phyloP scores from a whole-genome alignment of 305 asterid genomes.

The Fraxinus sp. region DNA sequence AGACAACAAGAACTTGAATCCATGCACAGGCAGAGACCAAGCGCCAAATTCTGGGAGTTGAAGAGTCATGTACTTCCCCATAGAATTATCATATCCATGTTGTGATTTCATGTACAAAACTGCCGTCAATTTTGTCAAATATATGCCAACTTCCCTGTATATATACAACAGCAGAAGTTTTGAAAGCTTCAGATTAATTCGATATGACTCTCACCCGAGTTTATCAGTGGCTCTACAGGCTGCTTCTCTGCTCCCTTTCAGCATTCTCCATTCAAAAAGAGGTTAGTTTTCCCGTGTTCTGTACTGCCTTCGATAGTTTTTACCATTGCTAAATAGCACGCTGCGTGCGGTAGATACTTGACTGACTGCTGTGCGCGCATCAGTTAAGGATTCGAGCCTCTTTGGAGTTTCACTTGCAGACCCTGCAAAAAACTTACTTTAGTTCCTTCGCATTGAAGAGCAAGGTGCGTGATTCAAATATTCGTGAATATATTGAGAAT shows the following conservation, averaged over 20 bases:
- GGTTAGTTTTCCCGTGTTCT: slow-evolving; percentile 33
- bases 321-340: not conserved
- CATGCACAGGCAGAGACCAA: not conserved
- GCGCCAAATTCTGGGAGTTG: too few species aligned
- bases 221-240: slow-evolving; percentile 64
- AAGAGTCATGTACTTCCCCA: too few species aligned
- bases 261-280: slow-evolving; percentile 66
- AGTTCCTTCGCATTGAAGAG: slow-evolving; percentile 40
- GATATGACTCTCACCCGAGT: not conserved
- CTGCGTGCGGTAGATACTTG: not conserved
- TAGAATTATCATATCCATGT: slow-evolving; percentile 20
- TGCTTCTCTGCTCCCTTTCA: slow-evolving; percentile 61
- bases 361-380: slow-evolving; percentile 23
- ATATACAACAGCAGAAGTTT: slow-evolving; percentile 23
- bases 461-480: slow-evolving; percentile 28
- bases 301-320: not conserved
- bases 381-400: slow-evolving; percentile 56
- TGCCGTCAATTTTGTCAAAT: slow-evolving; percentile 26
- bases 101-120: not conserved
- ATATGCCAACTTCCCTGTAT: slow-evolving; percentile 27
- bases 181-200: slow-evolving; percentile 14
- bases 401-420: slow-evolving; percentile 51
- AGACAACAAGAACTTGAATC: not conserved
- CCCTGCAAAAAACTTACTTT: slow-evolving; percentile 32
- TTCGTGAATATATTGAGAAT: not conserved